Base-by-base conservation (phyloP, 2,329 filamentous ascomycete species). In the Colletotrichum sp. region DNA sequence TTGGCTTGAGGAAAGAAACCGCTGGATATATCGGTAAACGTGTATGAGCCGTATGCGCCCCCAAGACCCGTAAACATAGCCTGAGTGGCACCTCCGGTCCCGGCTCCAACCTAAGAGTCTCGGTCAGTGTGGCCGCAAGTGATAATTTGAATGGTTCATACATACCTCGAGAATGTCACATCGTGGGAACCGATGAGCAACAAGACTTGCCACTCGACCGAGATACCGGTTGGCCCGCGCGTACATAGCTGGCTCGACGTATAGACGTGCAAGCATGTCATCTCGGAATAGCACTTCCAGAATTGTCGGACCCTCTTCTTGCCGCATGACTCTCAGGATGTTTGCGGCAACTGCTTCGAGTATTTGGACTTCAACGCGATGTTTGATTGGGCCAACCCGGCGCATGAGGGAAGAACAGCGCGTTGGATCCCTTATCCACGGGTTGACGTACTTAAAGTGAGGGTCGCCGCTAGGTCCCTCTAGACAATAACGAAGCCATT, bases 31-130 rank as follows among this genome's bases (percentile, higher is more conserved):
- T 80, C 79, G 13, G 79, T 79, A 59, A 76, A 80, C 2, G 69
- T 77, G 66, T 80, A 80, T 8, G 68, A 73, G 43, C 47, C 51
- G 38, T 69, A 74, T 11, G 61, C 62, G 16, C 64, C 69, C n/a
- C 58, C 61, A 8, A 77, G 36, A 18, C 67, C 67, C 6, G 62
- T 57, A 43, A 78, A 31, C 66, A 77, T 36, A 18, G 65, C 58
- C 8, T 43, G 47, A 43, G 59, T 72, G 38, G 24, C 70, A 21
- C 81, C 82, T 3, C 85, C 87, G 1, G 84, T 87, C 1, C 86
- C 86, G 7, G 84, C 86, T 34, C 86, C 85, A 18, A 85, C 78
- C 78, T 15, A 8, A 84, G 78, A 43, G 84, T 79, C 8, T 76
- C 76, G 75, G 76, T 11, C 82, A 79, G 38, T 80, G 8, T 16